Conservation (phyloP, 2,329 filamentous ascomycete species). For the Neoarthrinium moseri region DNA sequence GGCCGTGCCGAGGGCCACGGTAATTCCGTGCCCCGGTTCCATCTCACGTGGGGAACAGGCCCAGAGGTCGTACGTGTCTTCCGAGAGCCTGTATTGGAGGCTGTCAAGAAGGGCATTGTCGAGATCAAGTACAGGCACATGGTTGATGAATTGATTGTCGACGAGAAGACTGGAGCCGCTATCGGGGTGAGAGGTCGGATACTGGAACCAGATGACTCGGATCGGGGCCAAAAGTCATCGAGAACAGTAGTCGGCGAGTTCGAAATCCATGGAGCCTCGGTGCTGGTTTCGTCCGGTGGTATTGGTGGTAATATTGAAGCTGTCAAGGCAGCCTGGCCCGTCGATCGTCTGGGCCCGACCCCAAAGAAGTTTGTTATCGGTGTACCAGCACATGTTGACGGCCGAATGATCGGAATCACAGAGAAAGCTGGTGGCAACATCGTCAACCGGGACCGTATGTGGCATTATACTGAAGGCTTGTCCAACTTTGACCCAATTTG, state of each 20-base stretch:
- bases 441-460: slow-evolving; percentile 63
- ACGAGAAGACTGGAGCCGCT: slow-evolving; percentile 47
- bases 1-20: slow-evolving; percentile 57
- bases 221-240: slow-evolving; percentile 51
- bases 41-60: slow-evolving; percentile 60
- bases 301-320: slow-evolving; percentile 63
- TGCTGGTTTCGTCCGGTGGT: slow-evolving; percentile 56
- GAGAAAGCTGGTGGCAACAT: slow-evolving; percentile 51
- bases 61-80: slow-evolving; percentile 60
- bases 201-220: slow-evolving; percentile 47
- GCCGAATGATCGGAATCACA: slow-evolving; percentile 59
- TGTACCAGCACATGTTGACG: slow-evolving; percentile 64
- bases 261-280: slow-evolving; percentile 50
- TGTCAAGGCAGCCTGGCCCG: slow-evolving; percentile 57
- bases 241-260: slow-evolving; percentile 49
- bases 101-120: slow-evolving; percentile 51
- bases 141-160: slow-evolving; percentile 56
- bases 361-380: slow-evolving; percentile 58
- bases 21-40: slow-evolving; percentile 63
- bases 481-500: slow-evolving; percentile 63
- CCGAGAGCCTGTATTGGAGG: slow-evolving; percentile 51
- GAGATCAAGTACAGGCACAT: slow-evolving; percentile 55
- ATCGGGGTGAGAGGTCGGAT: slow-evolving; percentile 53
- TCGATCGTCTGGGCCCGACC: slow-evolving; percentile 55
- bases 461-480: slow-evolving; percentile 65